Evolutionary conservation across 139 green algal species (phyloP).

Genomic region (Medakamo hakoo): DNA sequence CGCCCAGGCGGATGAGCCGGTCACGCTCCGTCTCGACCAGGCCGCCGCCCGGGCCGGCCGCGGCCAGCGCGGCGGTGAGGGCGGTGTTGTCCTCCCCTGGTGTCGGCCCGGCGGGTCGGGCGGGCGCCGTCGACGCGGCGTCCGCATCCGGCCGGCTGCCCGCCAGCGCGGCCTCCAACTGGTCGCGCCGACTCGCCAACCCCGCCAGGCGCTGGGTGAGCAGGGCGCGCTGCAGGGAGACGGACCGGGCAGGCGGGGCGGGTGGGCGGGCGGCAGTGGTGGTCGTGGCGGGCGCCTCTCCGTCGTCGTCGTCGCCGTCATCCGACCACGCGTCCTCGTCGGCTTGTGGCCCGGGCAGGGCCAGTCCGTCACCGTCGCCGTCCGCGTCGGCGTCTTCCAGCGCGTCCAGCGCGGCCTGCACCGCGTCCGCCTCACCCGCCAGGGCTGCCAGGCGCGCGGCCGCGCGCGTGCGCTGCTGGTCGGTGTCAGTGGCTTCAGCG

Average conservation of each 20-base stretch:
- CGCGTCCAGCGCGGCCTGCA: not conserved
- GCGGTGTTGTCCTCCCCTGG: not conserved
- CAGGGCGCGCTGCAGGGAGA: slow-evolving; percentile 21
- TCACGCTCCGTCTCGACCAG: slow-evolving; percentile 74
- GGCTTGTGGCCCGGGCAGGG: not conserved
- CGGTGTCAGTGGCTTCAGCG: not conserved
- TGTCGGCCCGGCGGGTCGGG: not conserved
- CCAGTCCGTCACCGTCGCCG: not conserved
- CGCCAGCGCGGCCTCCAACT: slow-evolving; percentile 12
- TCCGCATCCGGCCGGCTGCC: slow-evolving; percentile 6
- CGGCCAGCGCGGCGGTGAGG: slow-evolving; percentile 1
- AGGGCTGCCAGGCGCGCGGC: not conserved
- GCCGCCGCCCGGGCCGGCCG: not conserved
- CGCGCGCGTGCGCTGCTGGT: not conserved
- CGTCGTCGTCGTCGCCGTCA: not conserved
- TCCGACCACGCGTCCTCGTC: not conserved
- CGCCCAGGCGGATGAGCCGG: slow-evolving; percentile 57
- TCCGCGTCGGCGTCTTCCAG: not conserved
- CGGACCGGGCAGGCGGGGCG: not conserved
- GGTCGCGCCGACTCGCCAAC: slow-evolving; percentile 7
- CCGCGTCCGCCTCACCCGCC: not conserved
- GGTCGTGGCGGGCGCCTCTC: not conserved
- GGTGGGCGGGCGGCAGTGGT: not conserved
- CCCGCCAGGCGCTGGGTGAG: slow-evolving; percentile 19
- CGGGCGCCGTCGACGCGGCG: not conserved